A percentile compares a stretch with the other conserved stretches of the same genome.
These are phyloP conservation scores for Carex myosuroides DNA, from an alignment of 176 grass and related monocot genomes.

Conservation along the genomic window DNA sequence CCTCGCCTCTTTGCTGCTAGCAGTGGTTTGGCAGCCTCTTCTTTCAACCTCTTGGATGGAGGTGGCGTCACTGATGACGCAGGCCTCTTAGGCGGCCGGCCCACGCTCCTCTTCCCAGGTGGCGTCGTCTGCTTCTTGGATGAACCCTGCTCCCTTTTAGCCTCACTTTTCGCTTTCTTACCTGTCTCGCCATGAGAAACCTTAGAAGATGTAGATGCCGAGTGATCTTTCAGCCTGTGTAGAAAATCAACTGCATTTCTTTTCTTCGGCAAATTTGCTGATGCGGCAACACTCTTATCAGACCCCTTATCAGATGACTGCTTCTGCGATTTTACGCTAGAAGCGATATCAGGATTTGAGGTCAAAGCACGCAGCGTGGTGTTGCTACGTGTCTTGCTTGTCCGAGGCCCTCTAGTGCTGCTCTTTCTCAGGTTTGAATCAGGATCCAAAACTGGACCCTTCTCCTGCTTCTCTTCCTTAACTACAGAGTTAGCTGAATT, in stretches of 20 bases:
- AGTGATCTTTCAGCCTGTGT: conserved; percentile 61
- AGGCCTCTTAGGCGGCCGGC: conserved; percentile 50
- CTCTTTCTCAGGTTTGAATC: conserved; percentile 23
- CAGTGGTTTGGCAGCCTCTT: conserved; percentile 28
- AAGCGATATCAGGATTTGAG: neutral
- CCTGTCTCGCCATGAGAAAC: conserved; percentile 46
- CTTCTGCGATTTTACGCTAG: conserved; percentile 30
- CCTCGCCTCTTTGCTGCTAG: conserved; percentile 44
- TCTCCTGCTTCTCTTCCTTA: conserved; percentile 30
- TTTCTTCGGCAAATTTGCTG: conserved; percentile 37
- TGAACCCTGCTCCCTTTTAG: conserved; percentile 36
- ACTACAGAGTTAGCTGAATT: conserved; percentile 16
- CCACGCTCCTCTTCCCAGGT: conserved; percentile 43
- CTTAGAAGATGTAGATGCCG: conserved; percentile 34
- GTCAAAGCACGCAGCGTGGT: conserved; percentile 24
- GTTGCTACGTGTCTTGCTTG: conserved; percentile 38
- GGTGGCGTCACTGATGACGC: conserved; percentile 32
- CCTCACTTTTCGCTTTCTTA: conserved; percentile 30
- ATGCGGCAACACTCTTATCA: neutral
- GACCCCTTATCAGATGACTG: conserved; percentile 34
- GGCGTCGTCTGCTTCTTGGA: conserved; percentile 30
- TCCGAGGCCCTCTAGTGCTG: conserved; percentile 37
- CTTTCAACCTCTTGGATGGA: conserved; percentile 49
- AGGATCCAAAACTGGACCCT: neutral
- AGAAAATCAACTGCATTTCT: conserved; percentile 66